Evolutionary conservation across 306 rosid genomes (phyloP).

Genomic region (Rosa lucieae): DNA sequence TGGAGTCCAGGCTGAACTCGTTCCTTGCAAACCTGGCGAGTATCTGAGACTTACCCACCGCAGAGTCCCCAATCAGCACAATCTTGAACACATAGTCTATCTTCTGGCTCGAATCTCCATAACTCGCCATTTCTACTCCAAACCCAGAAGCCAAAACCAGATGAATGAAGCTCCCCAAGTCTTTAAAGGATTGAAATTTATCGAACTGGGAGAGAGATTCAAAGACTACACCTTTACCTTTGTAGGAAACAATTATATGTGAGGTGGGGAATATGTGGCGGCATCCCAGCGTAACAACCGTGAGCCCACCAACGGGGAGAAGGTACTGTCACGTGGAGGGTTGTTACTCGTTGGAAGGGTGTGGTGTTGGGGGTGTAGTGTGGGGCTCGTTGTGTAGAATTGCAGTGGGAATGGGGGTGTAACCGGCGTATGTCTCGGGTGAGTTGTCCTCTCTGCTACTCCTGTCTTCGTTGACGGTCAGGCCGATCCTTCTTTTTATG

Average conservation of each 20-base stretch:
- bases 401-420: conserved; percentile 13
- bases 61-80: conserved; percentile 92
- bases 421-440: conserved; percentile 25
- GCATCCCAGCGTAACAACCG: not conserved
- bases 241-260: not conserved
- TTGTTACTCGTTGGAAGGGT: not conserved
- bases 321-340: conserved; percentile 35
- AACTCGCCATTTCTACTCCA: conserved; percentile 57
- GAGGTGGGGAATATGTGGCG: not conserved
- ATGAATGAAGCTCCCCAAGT: not conserved
- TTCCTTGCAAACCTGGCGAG: conserved; percentile 86
- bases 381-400: not conserved
- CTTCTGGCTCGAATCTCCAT: conserved; percentile 85
- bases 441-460: conserved; percentile 29
- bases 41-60: conserved; percentile 98
- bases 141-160: not conserved
- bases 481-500: not conserved
- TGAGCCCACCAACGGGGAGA: not conserved
- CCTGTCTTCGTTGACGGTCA: not conserved
- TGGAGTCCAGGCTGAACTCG: conserved; percentile 96
- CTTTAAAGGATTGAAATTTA: not conserved
- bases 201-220: not conserved
- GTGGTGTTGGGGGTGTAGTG: not conserved
- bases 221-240: not conserved
- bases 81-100: conserved; percentile 97